A percentile compares a stretch with the other conserved stretches of the same genome.
Conservation (phyloP, 2,329 filamentous ascomycete species). For the Colletotrichum neosansevieriae region DNA sequence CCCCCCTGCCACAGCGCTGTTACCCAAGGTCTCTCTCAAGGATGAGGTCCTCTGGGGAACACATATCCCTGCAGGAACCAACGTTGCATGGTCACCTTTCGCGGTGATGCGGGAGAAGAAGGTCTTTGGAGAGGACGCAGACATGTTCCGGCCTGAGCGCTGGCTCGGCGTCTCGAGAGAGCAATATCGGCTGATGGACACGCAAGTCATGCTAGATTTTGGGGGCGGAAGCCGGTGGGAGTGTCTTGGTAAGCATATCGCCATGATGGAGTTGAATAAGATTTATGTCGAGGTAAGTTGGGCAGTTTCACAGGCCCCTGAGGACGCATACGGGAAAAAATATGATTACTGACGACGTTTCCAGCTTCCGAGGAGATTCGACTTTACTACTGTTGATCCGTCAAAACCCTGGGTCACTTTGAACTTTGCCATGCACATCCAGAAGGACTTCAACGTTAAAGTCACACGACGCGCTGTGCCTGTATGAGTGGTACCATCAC, state of each 20-base stretch:
- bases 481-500: not conserved
- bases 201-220: conserved; percentile 49
- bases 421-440: conserved; percentile 47
- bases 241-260: conserved; percentile 53
- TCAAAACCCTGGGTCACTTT: conserved; percentile 47
- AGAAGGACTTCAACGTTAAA: conserved; percentile 43
- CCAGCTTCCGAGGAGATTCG: conserved; percentile 45
- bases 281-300: conserved; percentile 54
- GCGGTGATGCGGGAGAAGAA: conserved; percentile 48
- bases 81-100: conserved; percentile 50
- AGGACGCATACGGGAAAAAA: not conserved
- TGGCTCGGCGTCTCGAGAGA: conserved; percentile 52
- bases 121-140: conserved; percentile 51
- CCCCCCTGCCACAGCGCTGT: conserved; percentile 51
- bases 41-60: conserved; percentile 51
- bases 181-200: conserved; percentile 50
- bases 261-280: conserved; percentile 54
- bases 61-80: conserved; percentile 48
- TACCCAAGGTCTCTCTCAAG: conserved; percentile 52
- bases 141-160: conserved; percentile 50
- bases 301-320: not conserved
- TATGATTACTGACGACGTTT: not conserved
- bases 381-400: conserved; percentile 44
- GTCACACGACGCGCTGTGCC: conserved; percentile 20
- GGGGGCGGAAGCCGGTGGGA: conserved; percentile 54